Percentiles rank a stretch among this genome's conserved stretches.
Evolutionary conservation across 306 rosid species (phyloP).

Genomic region (Glycyrrhiza uralensis): DNA sequence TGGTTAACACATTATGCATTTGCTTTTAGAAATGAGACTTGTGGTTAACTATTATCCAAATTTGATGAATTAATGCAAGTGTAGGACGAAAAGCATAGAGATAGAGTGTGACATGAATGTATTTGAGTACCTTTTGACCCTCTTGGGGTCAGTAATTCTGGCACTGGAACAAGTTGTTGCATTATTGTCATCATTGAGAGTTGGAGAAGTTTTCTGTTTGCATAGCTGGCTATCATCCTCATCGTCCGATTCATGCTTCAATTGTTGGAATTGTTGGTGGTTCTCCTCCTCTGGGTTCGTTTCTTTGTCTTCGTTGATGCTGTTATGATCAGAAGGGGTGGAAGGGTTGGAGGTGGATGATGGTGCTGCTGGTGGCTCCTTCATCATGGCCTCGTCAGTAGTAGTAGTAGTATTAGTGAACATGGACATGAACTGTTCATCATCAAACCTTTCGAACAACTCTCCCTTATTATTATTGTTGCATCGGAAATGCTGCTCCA

Average conservation of each 20-base stretch:
- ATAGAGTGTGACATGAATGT: background rate
- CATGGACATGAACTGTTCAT: slow-evolving; percentile 86
- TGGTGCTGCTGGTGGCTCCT: slow-evolving; percentile 12
- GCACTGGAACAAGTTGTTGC: slow-evolving; percentile 27
- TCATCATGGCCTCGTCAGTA: slow-evolving; percentile 42
- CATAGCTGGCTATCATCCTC: slow-evolving; percentile 55
- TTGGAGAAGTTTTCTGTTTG: slow-evolving; percentile 37
- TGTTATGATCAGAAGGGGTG: slow-evolving; percentile 73
- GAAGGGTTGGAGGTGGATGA: slow-evolving; percentile 73
- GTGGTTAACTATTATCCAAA: background rate
- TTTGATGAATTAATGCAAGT: background rate
- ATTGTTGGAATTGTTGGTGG: slow-evolving; percentile 21
- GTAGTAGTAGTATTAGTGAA: no score
- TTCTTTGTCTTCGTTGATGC: slow-evolving; percentile 62
- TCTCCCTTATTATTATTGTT: no score
- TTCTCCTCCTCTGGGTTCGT: background rate
- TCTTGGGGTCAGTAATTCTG: slow-evolving; percentile 73
- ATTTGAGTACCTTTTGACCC: slow-evolving; percentile 79
- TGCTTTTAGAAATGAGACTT: background rate
- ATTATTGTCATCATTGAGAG: background rate
- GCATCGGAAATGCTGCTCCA: no score
- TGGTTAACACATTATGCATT: background rate
- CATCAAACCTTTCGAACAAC: slow-evolving; percentile 72
- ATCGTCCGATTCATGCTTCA: slow-evolving; percentile 62
- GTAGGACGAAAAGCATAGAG: background rate